A percentile compares a stretch with the other conserved stretches of the same genome.
phyloP scores from a whole-genome alignment of 257 asterid species.

The Datura wrightii region DNA sequence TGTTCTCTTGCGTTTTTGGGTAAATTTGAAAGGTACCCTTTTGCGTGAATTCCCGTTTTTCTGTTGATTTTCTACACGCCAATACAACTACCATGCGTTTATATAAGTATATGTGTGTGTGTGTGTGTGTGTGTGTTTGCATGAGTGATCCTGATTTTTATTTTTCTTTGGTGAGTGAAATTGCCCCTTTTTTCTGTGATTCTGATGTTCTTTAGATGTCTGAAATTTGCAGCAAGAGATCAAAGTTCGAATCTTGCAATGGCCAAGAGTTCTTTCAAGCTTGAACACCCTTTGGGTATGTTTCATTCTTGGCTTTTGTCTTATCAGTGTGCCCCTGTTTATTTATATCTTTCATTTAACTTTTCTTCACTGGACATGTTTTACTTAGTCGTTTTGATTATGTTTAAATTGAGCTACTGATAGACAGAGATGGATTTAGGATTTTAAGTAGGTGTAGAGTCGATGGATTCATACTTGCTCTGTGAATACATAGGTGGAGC shows the following conservation, averaged over 20 bases:
- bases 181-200: not conserved
- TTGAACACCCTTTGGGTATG: slow-evolving; percentile 70
- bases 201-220: slow-evolving; percentile 50
- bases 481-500: not conserved
- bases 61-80: not conserved
- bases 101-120: not conserved
- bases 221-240: slow-evolving; percentile 60
- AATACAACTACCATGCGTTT: not conserved
- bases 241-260: slow-evolving; percentile 52
- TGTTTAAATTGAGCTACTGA: not conserved
- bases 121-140: not conserved
- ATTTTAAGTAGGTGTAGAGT: not conserved
- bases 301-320: not conserved
- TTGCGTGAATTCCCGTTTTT: not conserved
- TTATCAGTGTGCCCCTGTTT: not conserved
- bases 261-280: slow-evolving; percentile 71
- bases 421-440: not conserved
- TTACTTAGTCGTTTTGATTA: not conserved
- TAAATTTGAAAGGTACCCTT: not conserved
- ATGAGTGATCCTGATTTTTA: no score
- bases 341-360: not conserved
- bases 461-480: not conserved
- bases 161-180: not conserved
- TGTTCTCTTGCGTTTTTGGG: not conserved
- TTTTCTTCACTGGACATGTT: not conserved